Percentiles rank a stretch among this genome's conserved stretches.
Conservation (phyloP, 2,329 filamentous ascomycete species). For the Helminthosporium solani region DNA sequence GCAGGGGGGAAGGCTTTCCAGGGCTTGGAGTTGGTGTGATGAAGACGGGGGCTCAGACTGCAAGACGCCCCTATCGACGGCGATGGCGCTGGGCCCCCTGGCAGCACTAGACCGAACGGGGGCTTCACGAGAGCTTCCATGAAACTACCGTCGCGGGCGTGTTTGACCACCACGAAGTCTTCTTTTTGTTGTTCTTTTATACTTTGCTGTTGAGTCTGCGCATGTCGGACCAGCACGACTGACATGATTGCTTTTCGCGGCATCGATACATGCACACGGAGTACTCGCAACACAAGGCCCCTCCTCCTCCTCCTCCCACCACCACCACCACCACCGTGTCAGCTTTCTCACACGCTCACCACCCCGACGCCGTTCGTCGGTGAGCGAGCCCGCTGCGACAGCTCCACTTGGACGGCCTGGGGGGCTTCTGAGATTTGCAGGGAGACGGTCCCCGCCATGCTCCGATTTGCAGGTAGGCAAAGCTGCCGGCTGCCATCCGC, state of each 20-base stretch:
- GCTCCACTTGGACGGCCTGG: background rate
- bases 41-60: slow-evolving; percentile 27
- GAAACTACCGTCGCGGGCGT: slow-evolving; percentile 9
- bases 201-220: background rate
- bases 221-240: too few species aligned
- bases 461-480: slow-evolving; percentile 1
- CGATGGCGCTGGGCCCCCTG: slow-evolving; percentile 19
- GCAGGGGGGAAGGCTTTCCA: slow-evolving; percentile 25
- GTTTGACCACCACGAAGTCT: slow-evolving; percentile 14
- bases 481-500: background rate
- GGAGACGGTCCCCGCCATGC: background rate
- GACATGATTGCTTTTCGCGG: too few species aligned
- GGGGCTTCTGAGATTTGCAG: background rate
- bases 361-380: background rate
- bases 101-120: slow-evolving; percentile 5
- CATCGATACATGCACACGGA: too few species aligned
- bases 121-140: slow-evolving; percentile 1
- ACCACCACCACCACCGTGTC: too few species aligned
- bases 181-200: background rate
- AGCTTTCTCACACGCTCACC: too few species aligned
- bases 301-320: too few species aligned
- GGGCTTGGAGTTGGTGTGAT: slow-evolving; percentile 29
- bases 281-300: too few species aligned
- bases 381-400: background rate
- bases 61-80: slow-evolving; percentile 32